Conservation (phyloP, 768 basidiomycete genomes). For the Trametes cingulata region DNA sequence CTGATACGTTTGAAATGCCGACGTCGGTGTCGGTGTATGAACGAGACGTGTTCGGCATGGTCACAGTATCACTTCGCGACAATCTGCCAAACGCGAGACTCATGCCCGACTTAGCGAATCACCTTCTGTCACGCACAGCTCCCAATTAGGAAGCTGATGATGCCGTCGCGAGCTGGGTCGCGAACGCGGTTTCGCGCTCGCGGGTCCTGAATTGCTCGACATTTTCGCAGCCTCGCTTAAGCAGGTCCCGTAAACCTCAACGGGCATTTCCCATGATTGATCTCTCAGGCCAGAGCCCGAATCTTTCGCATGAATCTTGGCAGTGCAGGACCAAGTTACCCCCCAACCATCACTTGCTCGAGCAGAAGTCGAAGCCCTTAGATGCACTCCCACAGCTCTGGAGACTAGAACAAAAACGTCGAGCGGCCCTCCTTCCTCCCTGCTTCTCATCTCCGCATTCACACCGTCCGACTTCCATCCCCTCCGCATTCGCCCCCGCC, state of each 20-base stretch:
- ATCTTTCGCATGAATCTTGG: conserved; percentile 16
- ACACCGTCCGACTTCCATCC: conserved; percentile 19
- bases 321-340: conserved; percentile 21
- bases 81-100: conserved; percentile 22
- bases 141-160: conserved; percentile 12
- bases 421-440: conserved; percentile 5
- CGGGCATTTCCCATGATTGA: conserved; percentile 21
- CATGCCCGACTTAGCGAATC: conserved; percentile 13
- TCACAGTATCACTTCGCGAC: conserved; percentile 20
- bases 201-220: conserved; percentile 14
- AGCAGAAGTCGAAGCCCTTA: conserved; percentile 20
- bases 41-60: conserved; percentile 12
- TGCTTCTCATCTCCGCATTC: conserved; percentile 23
- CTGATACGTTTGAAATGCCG: conserved; percentile 3
- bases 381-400: conserved; percentile 23
- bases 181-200: conserved; percentile 15
- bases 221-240: conserved; percentile 22
- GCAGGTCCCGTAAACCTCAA: conserved; percentile 12
- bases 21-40: conserved; percentile 13
- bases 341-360: conserved; percentile 18
- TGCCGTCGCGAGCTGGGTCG: conserved; percentile 7
- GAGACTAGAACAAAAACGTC: conserved; percentile 18
- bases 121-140: conserved; percentile 13
- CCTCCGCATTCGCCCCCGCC: conserved; percentile 20
- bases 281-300: conserved; percentile 14